Conservation (phyloP, 192 early-diverging fungal genomes). For the Coemansia erecta region DNA sequence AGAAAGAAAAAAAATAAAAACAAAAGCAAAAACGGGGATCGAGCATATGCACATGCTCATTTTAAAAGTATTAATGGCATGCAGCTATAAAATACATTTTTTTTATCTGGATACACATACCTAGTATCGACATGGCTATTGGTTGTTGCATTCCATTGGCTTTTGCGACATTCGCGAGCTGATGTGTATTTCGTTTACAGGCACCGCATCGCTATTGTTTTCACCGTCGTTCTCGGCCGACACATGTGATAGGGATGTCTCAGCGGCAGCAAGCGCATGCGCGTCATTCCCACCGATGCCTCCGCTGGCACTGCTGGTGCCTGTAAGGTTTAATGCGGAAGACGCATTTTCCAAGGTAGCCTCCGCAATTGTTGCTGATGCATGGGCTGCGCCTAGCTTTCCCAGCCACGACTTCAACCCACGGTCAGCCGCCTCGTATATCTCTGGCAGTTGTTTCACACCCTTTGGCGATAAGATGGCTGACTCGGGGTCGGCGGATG, state of each 20-base stretch:
- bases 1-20: too few relatives aligned
- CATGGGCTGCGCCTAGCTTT: constrained; percentile 20
- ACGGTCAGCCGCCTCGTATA: constrained; percentile 33
- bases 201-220: neutral
- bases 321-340: neutral
- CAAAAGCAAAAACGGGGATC: too few relatives aligned
- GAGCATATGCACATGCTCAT: too few relatives aligned
- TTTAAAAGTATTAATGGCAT: too few relatives aligned
- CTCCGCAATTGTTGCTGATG: constrained; percentile 11
- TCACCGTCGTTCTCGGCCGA: neutral
- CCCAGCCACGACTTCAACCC: constrained; percentile 39
- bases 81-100: too few relatives aligned
- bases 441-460: constrained; percentile 7
- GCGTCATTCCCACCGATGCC: neutral
- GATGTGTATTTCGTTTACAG: constrained; percentile 36
- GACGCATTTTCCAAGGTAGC: neutral
- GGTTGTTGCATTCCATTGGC: constrained; percentile 45
- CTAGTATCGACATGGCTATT: constrained; percentile 1
- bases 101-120: too few relatives aligned
- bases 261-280: neutral
- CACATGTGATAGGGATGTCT: constrained; percentile 1
- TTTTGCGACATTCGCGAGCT: constrained; percentile 26
- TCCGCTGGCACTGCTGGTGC: neutral
- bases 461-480: neutral
- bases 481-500: too few relatives aligned